Conservation (phyloP, 148 eudicot species). For the Fagopyrum homotropicum region DNA sequence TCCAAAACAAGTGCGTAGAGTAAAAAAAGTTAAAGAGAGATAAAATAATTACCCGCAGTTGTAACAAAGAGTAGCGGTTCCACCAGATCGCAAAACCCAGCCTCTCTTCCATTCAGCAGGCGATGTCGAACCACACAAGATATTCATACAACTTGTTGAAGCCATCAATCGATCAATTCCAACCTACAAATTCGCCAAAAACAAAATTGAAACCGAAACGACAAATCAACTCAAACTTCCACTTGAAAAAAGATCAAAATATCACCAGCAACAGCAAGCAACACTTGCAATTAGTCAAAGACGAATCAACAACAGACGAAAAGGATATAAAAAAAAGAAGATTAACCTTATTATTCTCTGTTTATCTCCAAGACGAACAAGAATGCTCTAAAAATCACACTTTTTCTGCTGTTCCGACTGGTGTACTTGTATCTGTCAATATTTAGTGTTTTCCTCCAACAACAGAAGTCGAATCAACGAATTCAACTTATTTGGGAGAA, state of each 20-base stretch:
- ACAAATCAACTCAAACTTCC: neutral
- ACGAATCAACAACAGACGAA: neutral
- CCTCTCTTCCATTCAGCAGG: slow-evolving; percentile 60
- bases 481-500: neutral
- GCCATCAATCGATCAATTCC: slow-evolving; percentile 24
- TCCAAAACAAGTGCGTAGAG: neutral
- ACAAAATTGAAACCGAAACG: neutral
- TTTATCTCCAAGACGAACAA: neutral
- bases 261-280: neutral
- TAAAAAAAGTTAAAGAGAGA: neutral
- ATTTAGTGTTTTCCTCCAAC: neutral
- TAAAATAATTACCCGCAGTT: slow-evolving; percentile 69
- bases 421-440: neutral
- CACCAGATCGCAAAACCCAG: slow-evolving; percentile 83
- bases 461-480: neutral
- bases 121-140: slow-evolving; percentile 52
- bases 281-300: slow-evolving; percentile 4
- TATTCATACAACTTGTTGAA: slow-evolving; percentile 61
- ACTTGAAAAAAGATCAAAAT: neutral
- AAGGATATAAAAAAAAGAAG: neutral
- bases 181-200: slow-evolving; percentile 17
- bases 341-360: neutral
- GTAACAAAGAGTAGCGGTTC: slow-evolving; percentile 62
- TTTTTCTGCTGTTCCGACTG: neutral
- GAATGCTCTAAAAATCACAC: neutral